A percentile compares a stretch with the other conserved stretches of the same genome.
phyloP scores from a whole-genome alignment of 805 yeast genomes.

The Starmerella geochares region DNA sequence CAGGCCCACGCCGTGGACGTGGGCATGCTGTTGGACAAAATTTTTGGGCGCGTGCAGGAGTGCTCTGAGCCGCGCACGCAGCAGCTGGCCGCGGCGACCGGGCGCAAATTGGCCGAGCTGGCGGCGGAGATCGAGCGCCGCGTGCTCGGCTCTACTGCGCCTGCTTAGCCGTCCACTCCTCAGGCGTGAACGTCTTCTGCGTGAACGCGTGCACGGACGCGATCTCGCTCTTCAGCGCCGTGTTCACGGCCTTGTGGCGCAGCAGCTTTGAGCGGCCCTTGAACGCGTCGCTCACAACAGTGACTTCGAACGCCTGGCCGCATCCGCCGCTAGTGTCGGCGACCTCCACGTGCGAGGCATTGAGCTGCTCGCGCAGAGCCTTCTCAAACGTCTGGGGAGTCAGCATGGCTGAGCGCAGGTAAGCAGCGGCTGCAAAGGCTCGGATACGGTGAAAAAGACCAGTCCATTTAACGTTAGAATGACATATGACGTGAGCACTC shows the following conservation, averaged over 20 bases:
- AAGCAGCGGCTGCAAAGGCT: not conserved
- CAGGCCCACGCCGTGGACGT: constrained; percentile 27
- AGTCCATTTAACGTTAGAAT: not conserved
- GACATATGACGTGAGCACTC: not conserved
- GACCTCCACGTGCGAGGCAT: constrained; percentile 57
- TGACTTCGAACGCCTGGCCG: constrained; percentile 94
- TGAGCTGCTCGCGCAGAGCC: constrained; percentile 44
- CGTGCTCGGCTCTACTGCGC: not conserved
- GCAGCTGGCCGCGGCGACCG: constrained; percentile 4
- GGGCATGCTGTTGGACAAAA: constrained; percentile 23
- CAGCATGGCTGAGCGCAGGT: constrained; percentile 10
- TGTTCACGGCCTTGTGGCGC: constrained; percentile 80
- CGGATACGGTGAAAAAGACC: not conserved
- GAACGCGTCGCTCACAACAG: constrained; percentile 66
- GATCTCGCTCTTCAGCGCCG: constrained; percentile 71
- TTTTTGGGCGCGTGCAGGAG: not conserved
- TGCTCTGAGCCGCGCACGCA: constrained; percentile 3
- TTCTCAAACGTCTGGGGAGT: constrained; percentile 19
- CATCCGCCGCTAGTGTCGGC: constrained; percentile 86
- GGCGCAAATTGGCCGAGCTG: constrained; percentile 4
- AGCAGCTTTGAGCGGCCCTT: constrained; percentile 71
- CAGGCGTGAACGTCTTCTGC: constrained; percentile 62
- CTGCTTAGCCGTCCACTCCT: constrained; percentile 56
- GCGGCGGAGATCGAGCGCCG: not conserved
- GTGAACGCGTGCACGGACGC: constrained; percentile 88